These are phyloP conservation scores for Linnemannia exigua DNA, from an alignment of 192 early-diverging fungal species.

Conservation along the genomic window DNA sequence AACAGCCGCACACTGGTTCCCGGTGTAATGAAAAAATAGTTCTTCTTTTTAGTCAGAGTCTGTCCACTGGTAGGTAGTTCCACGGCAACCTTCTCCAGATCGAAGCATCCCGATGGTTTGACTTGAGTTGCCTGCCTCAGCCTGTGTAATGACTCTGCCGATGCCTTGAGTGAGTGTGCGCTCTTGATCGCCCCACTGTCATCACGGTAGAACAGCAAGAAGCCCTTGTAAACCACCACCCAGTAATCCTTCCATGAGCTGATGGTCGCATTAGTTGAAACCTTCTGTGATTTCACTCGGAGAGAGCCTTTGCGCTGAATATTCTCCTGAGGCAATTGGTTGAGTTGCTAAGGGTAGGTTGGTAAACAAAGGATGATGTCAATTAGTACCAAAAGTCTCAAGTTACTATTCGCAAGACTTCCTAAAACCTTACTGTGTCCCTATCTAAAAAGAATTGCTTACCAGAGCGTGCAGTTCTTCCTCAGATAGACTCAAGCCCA, in stretches of 20 bases:
- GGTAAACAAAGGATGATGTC: not conserved
- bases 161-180: constrained; percentile 24
- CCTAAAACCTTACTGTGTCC: not conserved
- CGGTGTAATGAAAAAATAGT: constrained; percentile 41
- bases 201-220: constrained; percentile 45
- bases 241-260: constrained; percentile 58
- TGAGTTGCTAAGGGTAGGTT: constrained; percentile 50
- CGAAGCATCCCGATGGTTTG: constrained; percentile 53
- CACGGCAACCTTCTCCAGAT: constrained; percentile 36
- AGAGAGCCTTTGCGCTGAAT: constrained; percentile 59
- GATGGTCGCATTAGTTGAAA: constrained; percentile 49
- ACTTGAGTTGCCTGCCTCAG: constrained; percentile 31
- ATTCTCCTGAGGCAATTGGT: constrained; percentile 54
- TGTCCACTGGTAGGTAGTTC: constrained; percentile 33
- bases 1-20: constrained; percentile 46
- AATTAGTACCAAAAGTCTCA: not conserved
- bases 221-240: constrained; percentile 52
- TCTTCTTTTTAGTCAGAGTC: constrained; percentile 46
- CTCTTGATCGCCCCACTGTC: constrained; percentile 35
- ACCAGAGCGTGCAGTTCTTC: constrained; percentile 47
- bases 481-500: constrained; percentile 34
- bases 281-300: constrained; percentile 61
- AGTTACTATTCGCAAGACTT: too few species aligned
- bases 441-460: not conserved
- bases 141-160: constrained; percentile 26